These are phyloP conservation scores for Blastomyces gilchristii DNA, from an alignment of 2,329 filamentous ascomycete genomes.

Conservation along the genomic window DNA sequence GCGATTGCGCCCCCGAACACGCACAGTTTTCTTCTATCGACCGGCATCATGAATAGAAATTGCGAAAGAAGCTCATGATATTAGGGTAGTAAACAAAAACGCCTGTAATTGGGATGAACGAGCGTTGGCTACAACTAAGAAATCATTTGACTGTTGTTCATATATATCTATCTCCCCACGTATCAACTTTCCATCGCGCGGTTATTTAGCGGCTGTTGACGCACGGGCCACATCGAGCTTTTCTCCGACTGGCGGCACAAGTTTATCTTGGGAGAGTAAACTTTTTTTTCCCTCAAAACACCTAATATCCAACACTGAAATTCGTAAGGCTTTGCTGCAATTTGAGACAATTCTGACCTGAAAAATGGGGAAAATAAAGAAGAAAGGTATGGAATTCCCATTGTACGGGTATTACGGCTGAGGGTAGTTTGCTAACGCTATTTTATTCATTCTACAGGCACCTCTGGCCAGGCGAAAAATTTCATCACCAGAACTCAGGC, in stretches of 20 bases:
- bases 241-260: constrained; percentile 13
- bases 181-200: not conserved
- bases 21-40: constrained; percentile 50
- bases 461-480: constrained; percentile 90
- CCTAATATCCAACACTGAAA: not conserved
- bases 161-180: not conserved
- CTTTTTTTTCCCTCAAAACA: constrained; percentile 27
- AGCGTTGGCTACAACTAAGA: not conserved
- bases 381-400: constrained; percentile 54
- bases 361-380: constrained; percentile 68
- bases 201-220: not conserved
- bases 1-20: constrained; percentile 68
- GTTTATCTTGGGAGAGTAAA: constrained; percentile 29
- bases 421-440: constrained; percentile 14
- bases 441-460: constrained; percentile 40
- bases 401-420: constrained; percentile 9
- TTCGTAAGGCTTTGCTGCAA: not conserved
- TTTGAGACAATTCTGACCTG: not conserved
- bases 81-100: not conserved
- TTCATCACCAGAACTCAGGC: constrained; percentile 96
- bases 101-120: not conserved
- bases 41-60: constrained; percentile 34
- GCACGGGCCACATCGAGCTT: constrained; percentile 16
- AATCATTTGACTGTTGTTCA: too few species aligned
- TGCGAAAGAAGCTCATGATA: not conserved